Evolutionary conservation across 2,329 filamentous ascomycete genomes (phyloP).

Genomic region (Neocucurbitaria cava): DNA sequence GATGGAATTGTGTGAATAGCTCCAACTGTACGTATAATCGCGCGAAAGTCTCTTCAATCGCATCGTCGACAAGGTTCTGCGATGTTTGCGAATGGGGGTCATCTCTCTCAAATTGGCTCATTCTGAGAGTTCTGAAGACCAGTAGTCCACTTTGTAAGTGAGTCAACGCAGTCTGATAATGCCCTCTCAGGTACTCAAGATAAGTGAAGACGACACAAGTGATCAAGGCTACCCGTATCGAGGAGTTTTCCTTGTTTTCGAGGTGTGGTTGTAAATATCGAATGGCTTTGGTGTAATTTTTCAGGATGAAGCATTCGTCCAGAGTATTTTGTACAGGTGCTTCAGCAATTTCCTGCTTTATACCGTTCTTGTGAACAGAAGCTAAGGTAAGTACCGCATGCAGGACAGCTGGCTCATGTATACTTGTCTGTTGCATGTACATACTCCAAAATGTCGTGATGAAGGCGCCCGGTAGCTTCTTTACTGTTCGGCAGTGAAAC

Average conservation of each 20-base stretch:
- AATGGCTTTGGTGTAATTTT: neutral
- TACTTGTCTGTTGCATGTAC: neutral
- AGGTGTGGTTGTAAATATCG: neutral
- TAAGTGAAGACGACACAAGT: neutral
- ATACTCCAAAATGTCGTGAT: neutral
- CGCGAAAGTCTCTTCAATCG: neutral
- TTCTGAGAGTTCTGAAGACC: neutral
- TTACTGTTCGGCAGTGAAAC: neutral
- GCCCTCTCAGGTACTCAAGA: neutral
- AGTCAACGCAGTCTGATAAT: neutral
- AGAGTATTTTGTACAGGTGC: neutral
- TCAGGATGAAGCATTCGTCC: neutral
- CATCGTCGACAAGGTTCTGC: neutral
- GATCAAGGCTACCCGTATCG: neutral
- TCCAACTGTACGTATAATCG: neutral
- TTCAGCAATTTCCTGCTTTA: neutral
- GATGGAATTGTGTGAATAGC: neutral
- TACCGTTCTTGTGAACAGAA: neutral
- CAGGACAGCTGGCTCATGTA: neutral
- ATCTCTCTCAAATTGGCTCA: neutral
- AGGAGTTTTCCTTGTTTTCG: neutral
- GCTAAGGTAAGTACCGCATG: neutral
- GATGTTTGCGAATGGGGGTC: neutral
- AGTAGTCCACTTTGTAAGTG: neutral
- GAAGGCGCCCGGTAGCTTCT: neutral